phyloP scores from a whole-genome alignment of 2,329 filamentous ascomycete species.

The Neopestalotiopsis clavispora region DNA sequence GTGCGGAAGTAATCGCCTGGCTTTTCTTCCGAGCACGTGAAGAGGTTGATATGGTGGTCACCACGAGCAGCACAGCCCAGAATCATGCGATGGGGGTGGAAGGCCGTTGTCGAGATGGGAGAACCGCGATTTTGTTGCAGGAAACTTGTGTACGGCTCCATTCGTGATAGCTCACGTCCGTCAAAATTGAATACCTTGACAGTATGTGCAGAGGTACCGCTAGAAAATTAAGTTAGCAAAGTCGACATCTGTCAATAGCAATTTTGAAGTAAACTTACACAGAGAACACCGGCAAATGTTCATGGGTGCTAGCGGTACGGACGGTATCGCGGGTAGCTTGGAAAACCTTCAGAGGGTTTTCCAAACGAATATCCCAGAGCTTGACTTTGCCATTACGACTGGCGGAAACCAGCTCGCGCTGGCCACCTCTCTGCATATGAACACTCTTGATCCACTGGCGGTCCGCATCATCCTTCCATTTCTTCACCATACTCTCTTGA shows the following conservation, averaged over 20 bases:
- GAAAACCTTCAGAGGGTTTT: conserved; percentile 75
- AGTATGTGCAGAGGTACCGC: conserved; percentile 84
- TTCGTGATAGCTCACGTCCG: conserved; percentile 76
- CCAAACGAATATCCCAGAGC: conserved; percentile 94
- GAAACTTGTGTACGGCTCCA: conserved; percentile 91
- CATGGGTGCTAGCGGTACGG: conserved; percentile 88
- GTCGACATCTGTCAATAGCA: conserved; percentile 31
- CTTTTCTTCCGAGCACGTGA: conserved; percentile 66
- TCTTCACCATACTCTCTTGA: conserved; percentile 90
- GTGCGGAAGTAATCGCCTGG: conserved; percentile 13
- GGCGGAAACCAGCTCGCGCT: conserved; percentile 88
- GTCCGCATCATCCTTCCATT: conserved; percentile 88
- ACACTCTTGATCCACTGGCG: conserved; percentile 95
- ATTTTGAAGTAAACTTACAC: conserved; percentile 65
- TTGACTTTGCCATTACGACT: conserved; percentile 93
- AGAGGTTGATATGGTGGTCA: conserved; percentile 90
- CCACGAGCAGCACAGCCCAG: conserved; percentile 85
- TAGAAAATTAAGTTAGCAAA: conserved; percentile 40
- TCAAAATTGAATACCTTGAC: conserved; percentile 94
- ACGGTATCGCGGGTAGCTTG: conserved; percentile 78
- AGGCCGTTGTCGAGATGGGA: conserved; percentile 87
- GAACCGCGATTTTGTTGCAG: conserved; percentile 79
- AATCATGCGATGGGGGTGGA: conserved; percentile 93
- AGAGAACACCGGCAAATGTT: conserved; percentile 95
- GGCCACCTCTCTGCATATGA: conserved; percentile 94